Evolutionary conservation across 2,329 filamentous ascomycete genomes (phyloP), one percentile per base, ranked within the genome.

Genomic region (Coccinonectria pachysandricola): DNA sequence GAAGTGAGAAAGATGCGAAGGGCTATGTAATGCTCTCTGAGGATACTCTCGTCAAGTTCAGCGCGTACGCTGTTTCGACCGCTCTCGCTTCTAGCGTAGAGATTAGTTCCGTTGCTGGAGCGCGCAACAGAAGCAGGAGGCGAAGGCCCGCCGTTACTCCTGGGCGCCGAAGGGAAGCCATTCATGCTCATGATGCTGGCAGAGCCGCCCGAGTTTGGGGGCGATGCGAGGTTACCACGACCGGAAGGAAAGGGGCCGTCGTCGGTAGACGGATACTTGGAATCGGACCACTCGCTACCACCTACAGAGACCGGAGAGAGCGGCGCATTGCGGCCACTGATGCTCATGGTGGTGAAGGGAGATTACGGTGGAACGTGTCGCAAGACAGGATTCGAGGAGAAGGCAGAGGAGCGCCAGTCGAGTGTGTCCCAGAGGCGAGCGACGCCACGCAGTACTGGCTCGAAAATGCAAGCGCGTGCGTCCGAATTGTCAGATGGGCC

Each of bases 91-190:
- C 44, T 32, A 19, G 74, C 62, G 64, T 78, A 85, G 36, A 79
- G 54, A 33, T 71, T 71, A 20, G 79, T 82, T 31, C 82, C 85
- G 50, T 80, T 78, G 54, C 85, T 95, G 26, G 84, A 92, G 37
- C 82, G 71, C 36, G 81, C 84, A 42, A 95, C 68, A 5, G 88
- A 96, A 39, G 79, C 84, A 14, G 91, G 88, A 28, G 88, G 87
- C 26, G 88, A 95, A 27, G 88, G 74, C 14, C 67, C 71, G 40
- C 70, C 71, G 36, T 60, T 60, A 50, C 61, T 72, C 58, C 63
- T 66, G 54, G 64, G 69, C 36, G 60, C 65, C 16, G 67, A 51
- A 26, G 70, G 60, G 46, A 71, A 75, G 45, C 62, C 67, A 56
- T 73, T 79, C 62, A 79, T 73, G 43, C 64, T 67, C 46, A 66